phyloP scores from a whole-genome alignment of 345 rosid species.

The Eutrema japonicum region DNA sequence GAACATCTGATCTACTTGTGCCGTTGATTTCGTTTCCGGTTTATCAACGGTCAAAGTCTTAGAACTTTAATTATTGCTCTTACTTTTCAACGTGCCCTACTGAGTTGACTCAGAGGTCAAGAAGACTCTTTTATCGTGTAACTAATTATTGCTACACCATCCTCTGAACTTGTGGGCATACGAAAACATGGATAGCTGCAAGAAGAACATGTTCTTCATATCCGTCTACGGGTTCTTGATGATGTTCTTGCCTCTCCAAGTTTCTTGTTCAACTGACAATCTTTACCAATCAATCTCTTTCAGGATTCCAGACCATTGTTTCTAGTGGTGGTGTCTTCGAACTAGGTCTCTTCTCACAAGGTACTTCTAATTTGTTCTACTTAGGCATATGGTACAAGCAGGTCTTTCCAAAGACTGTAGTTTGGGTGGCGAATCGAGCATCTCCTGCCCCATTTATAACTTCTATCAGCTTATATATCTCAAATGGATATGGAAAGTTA shows the following conservation, averaged over 20 bases:
- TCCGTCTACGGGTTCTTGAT: conserved; percentile 5
- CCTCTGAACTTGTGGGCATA: conserved; percentile 7
- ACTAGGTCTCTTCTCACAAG: conserved; percentile 69
- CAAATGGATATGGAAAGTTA: conserved; percentile 58
- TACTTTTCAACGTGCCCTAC: conserved; percentile 1
- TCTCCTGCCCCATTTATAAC: conserved; percentile 41
- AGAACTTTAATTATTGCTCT: not conserved
- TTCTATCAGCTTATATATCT: conserved; percentile 48
- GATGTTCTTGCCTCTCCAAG: conserved; percentile 12
- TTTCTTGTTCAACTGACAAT: conserved; percentile 51
- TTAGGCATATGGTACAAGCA: conserved; percentile 63
- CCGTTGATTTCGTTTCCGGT: not conserved
- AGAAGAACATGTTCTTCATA: not conserved
- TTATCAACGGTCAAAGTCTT: not conserved
- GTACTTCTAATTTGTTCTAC: conserved; percentile 55
- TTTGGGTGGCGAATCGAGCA: conserved; percentile 75
- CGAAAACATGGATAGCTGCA: conserved; percentile 3
- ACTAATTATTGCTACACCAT: conserved; percentile 2
- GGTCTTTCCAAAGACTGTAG: conserved; percentile 38
- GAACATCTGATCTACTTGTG: not conserved
- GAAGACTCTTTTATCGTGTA: not conserved
- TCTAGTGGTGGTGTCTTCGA: conserved; percentile 51
- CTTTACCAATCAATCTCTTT: conserved; percentile 50
- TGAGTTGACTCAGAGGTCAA: not conserved
- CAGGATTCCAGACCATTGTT: conserved; percentile 55